Conservation (phyloP, 305 asterid species). For the Solanum hybrid region DNA sequence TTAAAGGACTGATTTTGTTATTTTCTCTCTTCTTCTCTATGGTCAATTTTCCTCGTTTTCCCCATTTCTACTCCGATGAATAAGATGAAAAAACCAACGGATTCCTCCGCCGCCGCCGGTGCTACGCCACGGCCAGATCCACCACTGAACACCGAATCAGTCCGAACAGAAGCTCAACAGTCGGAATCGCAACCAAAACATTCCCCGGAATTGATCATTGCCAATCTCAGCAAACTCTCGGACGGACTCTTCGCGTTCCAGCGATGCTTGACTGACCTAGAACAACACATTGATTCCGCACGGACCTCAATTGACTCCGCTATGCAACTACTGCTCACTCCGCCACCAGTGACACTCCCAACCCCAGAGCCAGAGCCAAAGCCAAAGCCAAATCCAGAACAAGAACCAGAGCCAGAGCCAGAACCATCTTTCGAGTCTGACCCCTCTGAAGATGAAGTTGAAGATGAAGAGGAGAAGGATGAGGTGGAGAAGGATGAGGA, state of each 20-base stretch:
- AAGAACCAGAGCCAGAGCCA: background rate
- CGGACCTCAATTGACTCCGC: constrained; percentile 30
- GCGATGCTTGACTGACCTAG: constrained; percentile 48
- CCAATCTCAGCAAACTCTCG: constrained; percentile 43
- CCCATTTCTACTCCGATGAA: background rate
- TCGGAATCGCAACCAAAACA: background rate
- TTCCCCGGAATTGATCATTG: background rate
- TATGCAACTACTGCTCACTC: constrained; percentile 10
- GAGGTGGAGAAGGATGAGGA: background rate
- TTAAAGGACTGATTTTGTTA: too few relatives aligned
- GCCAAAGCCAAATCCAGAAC: background rate
- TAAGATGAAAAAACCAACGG: background rate
- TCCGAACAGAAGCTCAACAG: background rate
- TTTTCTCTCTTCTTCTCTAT: background rate
- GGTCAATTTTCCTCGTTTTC: background rate
- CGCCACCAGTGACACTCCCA: background rate
- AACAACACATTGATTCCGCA: constrained; percentile 39
- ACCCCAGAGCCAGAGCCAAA: background rate
- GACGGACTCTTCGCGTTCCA: constrained; percentile 40
- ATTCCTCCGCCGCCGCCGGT: background rate
- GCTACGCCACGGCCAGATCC: background rate
- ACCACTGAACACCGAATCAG: background rate
- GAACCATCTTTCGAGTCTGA: background rate
- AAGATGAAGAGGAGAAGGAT: background rate
- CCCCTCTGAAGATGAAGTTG: background rate